Evolutionary conservation across 2,329 filamentous ascomycete genomes (phyloP).

Genomic region (Trichoderma lentiforme): DNA sequence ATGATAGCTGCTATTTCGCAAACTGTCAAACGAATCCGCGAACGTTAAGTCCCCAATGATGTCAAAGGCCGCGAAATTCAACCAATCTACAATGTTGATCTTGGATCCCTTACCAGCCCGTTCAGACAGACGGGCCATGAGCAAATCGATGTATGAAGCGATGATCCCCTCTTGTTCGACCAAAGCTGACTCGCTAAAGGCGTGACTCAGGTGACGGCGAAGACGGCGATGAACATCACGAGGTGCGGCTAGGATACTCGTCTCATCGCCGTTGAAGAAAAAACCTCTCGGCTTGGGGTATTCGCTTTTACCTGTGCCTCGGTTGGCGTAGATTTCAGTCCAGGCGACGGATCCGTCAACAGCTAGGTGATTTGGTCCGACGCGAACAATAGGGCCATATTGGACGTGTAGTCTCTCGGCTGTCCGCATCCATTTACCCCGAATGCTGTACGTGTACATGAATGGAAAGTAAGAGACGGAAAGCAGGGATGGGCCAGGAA

Average conservation of each 20-base stretch:
- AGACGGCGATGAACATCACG: conserved; percentile 22
- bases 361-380: conserved; percentile 39
- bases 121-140: conserved; percentile 11
- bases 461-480: too few relatives aligned
- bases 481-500: too few relatives aligned
- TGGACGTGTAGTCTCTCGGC: conserved; percentile 22
- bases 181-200: conserved; percentile 31
- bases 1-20: conserved; percentile 29
- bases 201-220: conserved; percentile 28
- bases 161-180: conserved; percentile 31
- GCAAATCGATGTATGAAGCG: conserved; percentile 26
- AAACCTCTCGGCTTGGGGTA: conserved; percentile 10
- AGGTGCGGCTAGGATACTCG: conserved; percentile 20
- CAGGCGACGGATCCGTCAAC: conserved; percentile 34
- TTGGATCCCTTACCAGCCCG: conserved; percentile 17
- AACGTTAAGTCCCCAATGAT: conserved; percentile 29
- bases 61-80: neutral
- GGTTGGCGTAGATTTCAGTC: conserved; percentile 31
- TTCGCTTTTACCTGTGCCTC: conserved; percentile 19
- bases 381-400: conserved; percentile 38
- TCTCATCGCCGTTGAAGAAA: conserved; percentile 16
- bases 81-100: neutral
- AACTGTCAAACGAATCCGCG: conserved; percentile 39
- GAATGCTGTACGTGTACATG: too few relatives aligned
- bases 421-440: too few relatives aligned